Percentiles rank a stretch among this genome's conserved stretches.
Conservation (phyloP, 139 green algal species). For the Pycnococcus provasolii region DNA sequence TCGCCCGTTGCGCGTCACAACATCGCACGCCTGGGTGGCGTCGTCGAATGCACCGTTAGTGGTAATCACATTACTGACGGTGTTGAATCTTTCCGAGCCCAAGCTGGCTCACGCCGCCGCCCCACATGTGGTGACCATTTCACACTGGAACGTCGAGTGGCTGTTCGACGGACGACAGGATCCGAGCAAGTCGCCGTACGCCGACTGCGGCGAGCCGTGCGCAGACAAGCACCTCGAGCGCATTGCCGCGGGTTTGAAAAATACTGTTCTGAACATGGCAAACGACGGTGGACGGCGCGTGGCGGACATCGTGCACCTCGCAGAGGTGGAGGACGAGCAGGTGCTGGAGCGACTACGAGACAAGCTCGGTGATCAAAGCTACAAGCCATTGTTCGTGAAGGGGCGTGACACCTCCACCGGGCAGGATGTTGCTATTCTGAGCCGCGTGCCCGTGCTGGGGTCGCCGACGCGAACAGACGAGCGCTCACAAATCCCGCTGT, state of each 20-base stretch:
- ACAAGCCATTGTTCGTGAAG: background rate
- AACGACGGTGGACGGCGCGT: background rate
- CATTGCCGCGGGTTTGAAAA: background rate
- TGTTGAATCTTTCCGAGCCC: too few species aligned
- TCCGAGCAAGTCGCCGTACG: background rate
- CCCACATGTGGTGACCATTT: background rate
- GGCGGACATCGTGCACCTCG: background rate
- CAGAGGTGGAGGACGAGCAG: background rate
- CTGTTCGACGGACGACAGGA: background rate
- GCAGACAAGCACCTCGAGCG: background rate
- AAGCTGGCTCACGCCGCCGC: too few species aligned
- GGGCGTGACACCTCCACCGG: background rate
- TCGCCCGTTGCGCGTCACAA: too few species aligned
- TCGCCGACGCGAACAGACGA: background rate
- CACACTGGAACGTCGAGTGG: background rate
- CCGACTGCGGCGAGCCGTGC: background rate
- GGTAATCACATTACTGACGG: too few species aligned
- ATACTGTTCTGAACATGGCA: too few species aligned
- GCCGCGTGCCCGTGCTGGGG: background rate
- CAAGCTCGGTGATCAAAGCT: background rate
- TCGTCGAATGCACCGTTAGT: too few species aligned
- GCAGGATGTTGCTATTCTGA: background rate
- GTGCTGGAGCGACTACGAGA: background rate
- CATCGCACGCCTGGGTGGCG: too few species aligned
- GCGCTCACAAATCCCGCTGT: background rate